These are phyloP conservation scores for Solanum appendiculatum DNA, from an alignment of 257 asterid genomes.

Conservation along the genomic window DNA sequence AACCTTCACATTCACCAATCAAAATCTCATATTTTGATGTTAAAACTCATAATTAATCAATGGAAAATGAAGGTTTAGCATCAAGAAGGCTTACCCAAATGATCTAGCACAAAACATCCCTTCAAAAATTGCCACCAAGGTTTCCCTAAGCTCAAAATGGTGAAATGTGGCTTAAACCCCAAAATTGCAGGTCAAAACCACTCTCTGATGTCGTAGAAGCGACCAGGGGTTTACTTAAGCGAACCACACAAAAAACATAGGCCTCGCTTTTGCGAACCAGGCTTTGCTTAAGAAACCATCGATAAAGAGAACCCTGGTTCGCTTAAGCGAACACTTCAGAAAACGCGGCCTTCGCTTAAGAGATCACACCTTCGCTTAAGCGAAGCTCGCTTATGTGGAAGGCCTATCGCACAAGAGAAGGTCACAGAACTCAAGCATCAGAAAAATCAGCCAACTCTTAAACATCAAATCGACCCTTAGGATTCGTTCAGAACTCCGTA, in stretches of 20 bases:
- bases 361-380: background rate
- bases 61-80: background rate
- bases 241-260: background rate
- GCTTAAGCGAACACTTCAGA: background rate
- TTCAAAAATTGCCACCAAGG: too few species aligned
- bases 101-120: too few species aligned
- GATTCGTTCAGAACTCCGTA: background rate
- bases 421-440: background rate
- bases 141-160: background rate
- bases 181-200: background rate
- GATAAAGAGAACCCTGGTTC: background rate
- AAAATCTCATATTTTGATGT: too few species aligned
- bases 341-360: background rate
- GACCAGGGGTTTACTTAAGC: background rate
- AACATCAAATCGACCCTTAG: background rate
- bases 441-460: background rate
- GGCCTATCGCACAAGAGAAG: background rate
- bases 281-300: background rate
- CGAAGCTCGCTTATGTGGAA: background rate
- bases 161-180: background rate
- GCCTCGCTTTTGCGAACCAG: background rate
- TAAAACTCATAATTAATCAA: too few species aligned
- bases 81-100: background rate
- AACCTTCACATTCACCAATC: too few species aligned
- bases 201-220: background rate